A percentile compares a stretch with the other conserved stretches of the same genome.
Evolutionary conservation across 164 flowering plant genomes (phyloP).

Genomic region (Magnolia officinalis): DNA sequence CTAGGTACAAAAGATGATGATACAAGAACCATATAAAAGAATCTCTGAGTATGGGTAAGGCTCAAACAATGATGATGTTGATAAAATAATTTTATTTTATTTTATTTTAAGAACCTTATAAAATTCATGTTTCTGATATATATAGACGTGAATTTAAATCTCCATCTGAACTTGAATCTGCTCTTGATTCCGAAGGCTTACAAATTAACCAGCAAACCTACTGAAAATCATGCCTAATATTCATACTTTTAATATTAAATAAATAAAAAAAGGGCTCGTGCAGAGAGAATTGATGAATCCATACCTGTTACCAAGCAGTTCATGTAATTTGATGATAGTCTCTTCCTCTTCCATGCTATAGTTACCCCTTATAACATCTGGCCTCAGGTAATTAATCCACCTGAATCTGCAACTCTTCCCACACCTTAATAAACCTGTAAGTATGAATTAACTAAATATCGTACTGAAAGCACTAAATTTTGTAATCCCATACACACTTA

Average conservation of each 20-base stretch:
- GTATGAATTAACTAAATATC: not conserved
- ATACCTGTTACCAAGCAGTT: slow-evolving; percentile 53
- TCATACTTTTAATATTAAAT: too few species aligned
- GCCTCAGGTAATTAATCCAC: slow-evolving; percentile 63
- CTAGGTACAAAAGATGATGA: not conserved
- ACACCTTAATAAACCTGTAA: slow-evolving; percentile 50
- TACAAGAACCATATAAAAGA: too few species aligned
- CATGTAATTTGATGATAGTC: slow-evolving; percentile 45
- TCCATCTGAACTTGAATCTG: not conserved
- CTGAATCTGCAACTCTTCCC: slow-evolving; percentile 69
- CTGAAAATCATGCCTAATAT: too few species aligned
- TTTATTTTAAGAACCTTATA: not conserved
- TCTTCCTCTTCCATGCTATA: slow-evolving; percentile 56
- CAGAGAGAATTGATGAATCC: not conserved
- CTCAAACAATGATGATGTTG: not conserved
- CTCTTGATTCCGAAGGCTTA: not conserved
- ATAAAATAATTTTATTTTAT: too few species aligned
- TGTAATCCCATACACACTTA: not conserved
- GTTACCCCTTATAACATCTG: slow-evolving; percentile 58
- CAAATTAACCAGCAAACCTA: too few species aligned
- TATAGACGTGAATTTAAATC: not conserved
- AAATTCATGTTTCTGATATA: not conserved
- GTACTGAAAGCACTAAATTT: not conserved
- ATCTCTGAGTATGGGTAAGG: not conserved
- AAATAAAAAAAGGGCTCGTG: too few species aligned